A percentile compares a stretch with the other conserved stretches of the same genome.
These are phyloP conservation scores for Salix udensis DNA, from an alignment of 345 rosid species.

Conservation along the genomic window DNA sequence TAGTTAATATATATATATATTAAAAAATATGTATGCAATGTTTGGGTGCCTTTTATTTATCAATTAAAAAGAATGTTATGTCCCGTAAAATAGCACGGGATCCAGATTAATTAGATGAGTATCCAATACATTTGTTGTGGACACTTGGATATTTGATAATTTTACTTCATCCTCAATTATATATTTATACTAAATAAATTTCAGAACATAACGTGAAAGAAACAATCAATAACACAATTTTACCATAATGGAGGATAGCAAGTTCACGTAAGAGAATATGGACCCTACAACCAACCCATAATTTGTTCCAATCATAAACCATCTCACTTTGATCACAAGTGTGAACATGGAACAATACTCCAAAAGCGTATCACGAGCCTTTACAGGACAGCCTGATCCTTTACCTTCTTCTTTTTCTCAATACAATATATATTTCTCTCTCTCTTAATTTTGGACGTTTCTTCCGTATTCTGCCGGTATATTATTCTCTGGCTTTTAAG, in stretches of 20 bases:
- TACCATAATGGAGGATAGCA: not conserved
- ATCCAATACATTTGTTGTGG: no score
- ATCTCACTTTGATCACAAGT: not conserved
- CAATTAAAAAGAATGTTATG: no score
- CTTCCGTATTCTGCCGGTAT: not conserved
- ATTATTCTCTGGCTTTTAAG: not conserved
- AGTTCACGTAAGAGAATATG: conserved; percentile 15
- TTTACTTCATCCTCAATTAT: not conserved
- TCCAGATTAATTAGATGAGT: no score
- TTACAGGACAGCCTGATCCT: conserved; percentile 30
- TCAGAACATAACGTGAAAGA: not conserved
- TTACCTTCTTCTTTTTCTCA: not conserved
- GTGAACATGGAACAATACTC: conserved; percentile 23
- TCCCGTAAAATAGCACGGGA: no score
- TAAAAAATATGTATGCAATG: no score
- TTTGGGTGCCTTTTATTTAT: no score
- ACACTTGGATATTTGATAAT: not conserved
- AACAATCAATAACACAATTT: not conserved
- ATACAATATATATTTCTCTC: no score
- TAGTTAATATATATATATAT: no score
- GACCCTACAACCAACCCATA: conserved; percentile 13
- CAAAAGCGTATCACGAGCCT: conserved; percentile 45
- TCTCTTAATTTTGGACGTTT: no score
- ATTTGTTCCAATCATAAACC: not conserved
- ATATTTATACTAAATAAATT: not conserved